Evolutionary conservation across 2,329 filamentous ascomycete species (phyloP), one percentile per base, ranked within the genome.

Genomic region (Rhexocercosporidium sp.): DNA sequence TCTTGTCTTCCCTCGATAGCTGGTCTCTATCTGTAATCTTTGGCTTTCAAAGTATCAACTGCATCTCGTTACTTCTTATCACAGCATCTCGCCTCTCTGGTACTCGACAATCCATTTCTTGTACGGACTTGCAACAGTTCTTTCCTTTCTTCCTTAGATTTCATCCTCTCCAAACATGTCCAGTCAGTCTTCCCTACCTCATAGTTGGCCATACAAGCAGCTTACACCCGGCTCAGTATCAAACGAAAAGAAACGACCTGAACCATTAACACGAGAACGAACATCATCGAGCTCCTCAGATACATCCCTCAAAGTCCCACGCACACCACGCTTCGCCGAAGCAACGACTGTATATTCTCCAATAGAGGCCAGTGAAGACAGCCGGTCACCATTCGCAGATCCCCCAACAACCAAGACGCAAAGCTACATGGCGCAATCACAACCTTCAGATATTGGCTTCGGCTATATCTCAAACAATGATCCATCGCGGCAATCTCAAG

Each of bases 361-460:
- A 49, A 83, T 93, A 75, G 90, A 94, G 69, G 82, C 81, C 59
- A 75, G 77, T 51, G 77, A 80, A 70, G 75, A 76, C 74, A 75
- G 74, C 62, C 78, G 78, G 66, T 83, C 84, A 37, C 87, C 88
- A 9, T 91, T 92, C 74, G 83, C 84, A 73, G 85, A 89, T 69
- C 84, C 85, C 57, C 85, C 87, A 49, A 82, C 81, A 70, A 84
- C 84, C 51, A 74, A 72, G 68, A 73, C 76, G 56, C 74, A 83
- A 74, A 81, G 84, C 78, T 82, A 87, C 77, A 81, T 83, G 72
- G 83, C 86, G 62, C 86, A 91, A 78, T 82, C 89, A 63, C 90
- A 93, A 77, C 92, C 94, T 37, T 92, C 90, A 67, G 94, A 97
- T 81, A 88, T 97, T 71, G 94, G 94, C 72, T 97, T 98, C 79